These are phyloP conservation scores for Trametes elegans DNA, from an alignment of 768 basidiomycete genomes.

Conservation along the genomic window DNA sequence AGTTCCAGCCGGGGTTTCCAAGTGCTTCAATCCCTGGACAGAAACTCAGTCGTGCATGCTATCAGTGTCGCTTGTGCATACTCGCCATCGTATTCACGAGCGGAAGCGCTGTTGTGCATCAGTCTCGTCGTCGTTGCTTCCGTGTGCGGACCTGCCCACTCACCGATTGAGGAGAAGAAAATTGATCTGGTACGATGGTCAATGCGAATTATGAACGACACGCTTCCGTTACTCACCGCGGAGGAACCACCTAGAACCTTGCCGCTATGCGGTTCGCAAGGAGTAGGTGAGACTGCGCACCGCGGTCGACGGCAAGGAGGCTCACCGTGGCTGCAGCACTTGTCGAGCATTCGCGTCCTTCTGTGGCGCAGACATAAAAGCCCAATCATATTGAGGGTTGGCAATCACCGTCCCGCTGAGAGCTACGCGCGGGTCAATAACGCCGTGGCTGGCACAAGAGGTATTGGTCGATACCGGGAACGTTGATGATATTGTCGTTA, in stretches of 20 bases:
- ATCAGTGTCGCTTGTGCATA: not conserved
- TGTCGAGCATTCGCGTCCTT: slow-evolving; percentile 8
- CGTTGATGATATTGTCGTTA: slow-evolving; percentile 7
- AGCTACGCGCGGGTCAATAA: too few relatives aligned
- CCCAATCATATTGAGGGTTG: slow-evolving; percentile 23
- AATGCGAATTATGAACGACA: too few relatives aligned
- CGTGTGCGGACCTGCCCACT: not conserved
- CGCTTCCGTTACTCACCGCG: not conserved
- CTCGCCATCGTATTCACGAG: slow-evolving; percentile 14
- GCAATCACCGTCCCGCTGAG: slow-evolving; percentile 2
- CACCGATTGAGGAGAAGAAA: slow-evolving; percentile 12
- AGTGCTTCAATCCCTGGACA: slow-evolving; percentile 17
- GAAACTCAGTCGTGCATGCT: not conserved
- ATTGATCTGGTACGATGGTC: slow-evolving; percentile 5
- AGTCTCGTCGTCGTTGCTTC: not conserved
- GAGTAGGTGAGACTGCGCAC: not conserved
- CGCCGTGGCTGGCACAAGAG: not conserved
- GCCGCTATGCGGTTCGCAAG: not conserved
- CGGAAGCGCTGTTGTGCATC: not conserved
- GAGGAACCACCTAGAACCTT: slow-evolving; percentile 22
- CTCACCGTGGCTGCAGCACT: not conserved
- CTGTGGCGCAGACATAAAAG: slow-evolving; percentile 20
- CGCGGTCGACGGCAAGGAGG: too few relatives aligned
- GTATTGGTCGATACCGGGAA: slow-evolving; percentile 19
- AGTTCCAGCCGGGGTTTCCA: slow-evolving; percentile 30